Evolutionary conservation across 148 eudicot genomes (phyloP).

Genomic region (Nyssa sinensis): DNA sequence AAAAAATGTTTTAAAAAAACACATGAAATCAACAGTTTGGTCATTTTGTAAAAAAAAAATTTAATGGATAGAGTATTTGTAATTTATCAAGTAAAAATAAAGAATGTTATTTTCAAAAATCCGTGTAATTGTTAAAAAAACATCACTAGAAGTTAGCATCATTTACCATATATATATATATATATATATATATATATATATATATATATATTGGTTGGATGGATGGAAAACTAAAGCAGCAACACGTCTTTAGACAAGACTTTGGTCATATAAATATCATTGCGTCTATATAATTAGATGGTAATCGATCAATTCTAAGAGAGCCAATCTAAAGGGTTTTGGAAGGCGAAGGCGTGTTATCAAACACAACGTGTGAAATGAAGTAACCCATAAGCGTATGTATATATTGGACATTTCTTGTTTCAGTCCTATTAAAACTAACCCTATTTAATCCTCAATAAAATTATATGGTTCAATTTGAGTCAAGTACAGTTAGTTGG

Average conservation of each 20-base stretch:
- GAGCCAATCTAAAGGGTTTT: neutral
- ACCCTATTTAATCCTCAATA: conserved; percentile 24
- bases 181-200: no score
- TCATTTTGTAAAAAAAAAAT: no score
- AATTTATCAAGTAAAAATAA: no score
- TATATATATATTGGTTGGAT: no score
- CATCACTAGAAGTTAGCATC: no score
- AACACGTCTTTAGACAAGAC: neutral
- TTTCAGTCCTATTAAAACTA: conserved; percentile 31
- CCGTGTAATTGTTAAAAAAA: no score
- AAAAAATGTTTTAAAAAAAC: no score
- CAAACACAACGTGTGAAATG: conserved; percentile 15
- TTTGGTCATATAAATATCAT: neutral
- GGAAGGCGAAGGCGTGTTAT: neutral
- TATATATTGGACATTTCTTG: conserved; percentile 31
- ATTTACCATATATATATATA: no score
- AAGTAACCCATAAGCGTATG: conserved; percentile 45
- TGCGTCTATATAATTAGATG: neutral
- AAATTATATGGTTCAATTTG: neutral
- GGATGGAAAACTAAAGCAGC: no score
- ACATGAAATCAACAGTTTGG: no score
- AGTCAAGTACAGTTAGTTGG: conserved; percentile 24
- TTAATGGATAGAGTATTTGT: no score
- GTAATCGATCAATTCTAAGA: neutral
- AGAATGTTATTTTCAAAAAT: no score